These are phyloP conservation scores for Amanita thiersii DNA, from an alignment of 768 basidiomycete species.

Conservation along the genomic window DNA sequence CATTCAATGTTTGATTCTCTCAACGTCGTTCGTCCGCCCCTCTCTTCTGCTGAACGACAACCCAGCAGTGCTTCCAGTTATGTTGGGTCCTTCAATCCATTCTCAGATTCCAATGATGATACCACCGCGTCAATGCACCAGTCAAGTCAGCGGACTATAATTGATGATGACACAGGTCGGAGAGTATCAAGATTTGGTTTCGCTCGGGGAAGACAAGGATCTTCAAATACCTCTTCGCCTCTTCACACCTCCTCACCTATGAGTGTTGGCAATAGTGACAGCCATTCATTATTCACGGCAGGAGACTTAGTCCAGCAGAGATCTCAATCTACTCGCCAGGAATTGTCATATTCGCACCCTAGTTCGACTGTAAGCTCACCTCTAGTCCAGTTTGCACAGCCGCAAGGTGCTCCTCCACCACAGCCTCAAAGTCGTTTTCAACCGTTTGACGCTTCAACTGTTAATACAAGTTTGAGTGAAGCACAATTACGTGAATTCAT, in stretches of 20 bases:
- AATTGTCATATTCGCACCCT: slow-evolving; percentile 33
- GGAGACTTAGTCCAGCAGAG: slow-evolving; percentile 31
- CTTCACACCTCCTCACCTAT: slow-evolving; percentile 49
- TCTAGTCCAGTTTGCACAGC: slow-evolving; percentile 36
- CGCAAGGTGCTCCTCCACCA: slow-evolving; percentile 23
- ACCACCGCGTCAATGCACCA: slow-evolving; percentile 19
- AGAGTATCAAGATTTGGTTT: slow-evolving; percentile 79
- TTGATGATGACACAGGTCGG: slow-evolving; percentile 53
- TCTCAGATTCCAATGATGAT: slow-evolving; percentile 54
- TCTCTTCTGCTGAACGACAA: slow-evolving; percentile 33
- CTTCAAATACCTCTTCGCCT: slow-evolving; percentile 51
- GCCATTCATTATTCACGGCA: slow-evolving; percentile 36
- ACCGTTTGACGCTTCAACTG: slow-evolving; percentile 25
- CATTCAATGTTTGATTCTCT: slow-evolving; percentile 53
- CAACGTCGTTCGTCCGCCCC: slow-evolving; percentile 26
- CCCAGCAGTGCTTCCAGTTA: slow-evolving; percentile 44
- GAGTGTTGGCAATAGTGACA: slow-evolving; percentile 35
- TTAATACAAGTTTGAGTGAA: slow-evolving; percentile 49
- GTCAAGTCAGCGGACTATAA: slow-evolving; percentile 26
- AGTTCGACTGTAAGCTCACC: slow-evolving; percentile 30
- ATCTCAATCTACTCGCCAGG: slow-evolving; percentile 31
- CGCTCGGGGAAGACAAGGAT: slow-evolving; percentile 61
- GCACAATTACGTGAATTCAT: slow-evolving; percentile 74
- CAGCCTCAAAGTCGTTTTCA: slow-evolving; percentile 42
- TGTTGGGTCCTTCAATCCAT: slow-evolving; percentile 75